Evolutionary conservation across 1,284 basidiomycete genomes (phyloP).

Genomic region (Cutaneotrichosporon cutaneum): DNA sequence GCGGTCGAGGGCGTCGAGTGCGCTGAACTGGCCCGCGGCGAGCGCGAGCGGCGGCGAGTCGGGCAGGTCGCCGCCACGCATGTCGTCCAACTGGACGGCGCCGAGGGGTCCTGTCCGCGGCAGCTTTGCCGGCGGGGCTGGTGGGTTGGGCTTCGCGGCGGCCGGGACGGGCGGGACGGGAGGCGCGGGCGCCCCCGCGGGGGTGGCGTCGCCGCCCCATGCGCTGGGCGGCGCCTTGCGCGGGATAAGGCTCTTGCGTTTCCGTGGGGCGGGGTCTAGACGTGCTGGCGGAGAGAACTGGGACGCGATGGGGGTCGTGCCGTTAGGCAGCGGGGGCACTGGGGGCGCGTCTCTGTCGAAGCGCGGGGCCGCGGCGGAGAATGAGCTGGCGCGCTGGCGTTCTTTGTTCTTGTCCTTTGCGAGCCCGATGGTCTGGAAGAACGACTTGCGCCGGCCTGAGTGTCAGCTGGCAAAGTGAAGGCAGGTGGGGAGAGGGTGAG

Average conservation of each 20-base stretch:
- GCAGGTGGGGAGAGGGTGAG: background rate
- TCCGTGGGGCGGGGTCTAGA: constrained; percentile 1
- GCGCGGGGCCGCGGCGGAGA: background rate
- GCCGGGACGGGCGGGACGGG: background rate
- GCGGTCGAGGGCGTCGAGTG: constrained; percentile 2
- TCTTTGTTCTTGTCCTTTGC: constrained; percentile 2
- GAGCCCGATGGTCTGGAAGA: constrained; percentile 8
- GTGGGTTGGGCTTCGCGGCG: background rate
- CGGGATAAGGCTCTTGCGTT: background rate
- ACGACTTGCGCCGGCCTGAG: constrained; percentile 16
- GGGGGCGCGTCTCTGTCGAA: constrained; percentile 8
- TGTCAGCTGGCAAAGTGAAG: background rate
- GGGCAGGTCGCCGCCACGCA: background rate
- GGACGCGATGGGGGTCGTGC: background rate
- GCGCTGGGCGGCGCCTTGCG: constrained; percentile 9
- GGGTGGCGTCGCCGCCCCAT: background rate
- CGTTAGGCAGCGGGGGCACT: constrained; percentile 3
- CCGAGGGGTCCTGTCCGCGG: background rate
- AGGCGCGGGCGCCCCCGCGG: background rate
- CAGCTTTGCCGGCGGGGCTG: background rate
- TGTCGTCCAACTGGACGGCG: background rate
- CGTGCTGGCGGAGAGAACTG: background rate
- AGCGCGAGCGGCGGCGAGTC: background rate
- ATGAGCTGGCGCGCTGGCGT: background rate
- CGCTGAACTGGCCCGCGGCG: background rate